Evolutionary conservation across 768 basidiomycete genomes (phyloP).

Genomic region (Boletellus emodensis): DNA sequence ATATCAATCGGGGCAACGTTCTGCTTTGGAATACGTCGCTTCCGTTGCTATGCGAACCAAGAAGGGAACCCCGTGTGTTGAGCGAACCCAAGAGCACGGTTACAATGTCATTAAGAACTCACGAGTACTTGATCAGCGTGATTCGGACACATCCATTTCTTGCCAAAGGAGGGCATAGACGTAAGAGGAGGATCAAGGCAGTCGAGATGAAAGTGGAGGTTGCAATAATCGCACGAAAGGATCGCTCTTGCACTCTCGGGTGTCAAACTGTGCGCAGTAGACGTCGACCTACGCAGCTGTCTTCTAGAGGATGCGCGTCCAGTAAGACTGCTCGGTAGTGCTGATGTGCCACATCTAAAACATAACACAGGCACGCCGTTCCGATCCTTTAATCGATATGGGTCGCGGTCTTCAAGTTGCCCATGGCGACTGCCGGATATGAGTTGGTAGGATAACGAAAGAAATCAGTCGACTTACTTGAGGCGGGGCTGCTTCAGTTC

Average conservation of each 20-base stretch:
- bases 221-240: slow-evolving; percentile 93
- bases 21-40: slow-evolving; percentile 75
- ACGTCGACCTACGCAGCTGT: slow-evolving; percentile 49
- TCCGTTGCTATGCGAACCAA: slow-evolving; percentile 54
- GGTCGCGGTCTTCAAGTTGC: slow-evolving; percentile 87
- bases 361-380: slow-evolving; percentile 84
- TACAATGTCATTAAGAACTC: slow-evolving; percentile 31
- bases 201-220: slow-evolving; percentile 94
- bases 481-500: slow-evolving; percentile 72
- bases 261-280: slow-evolving; percentile 33
- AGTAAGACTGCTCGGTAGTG: slow-evolving; percentile 53
- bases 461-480: slow-evolving; percentile 56
- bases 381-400: slow-evolving; percentile 79
- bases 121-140: slow-evolving; percentile 87
- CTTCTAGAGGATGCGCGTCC: slow-evolving; percentile 52
- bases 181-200: slow-evolving; percentile 90
- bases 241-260: slow-evolving; percentile 69
- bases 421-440: slow-evolving; percentile 64
- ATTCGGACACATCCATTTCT: slow-evolving; percentile 99
- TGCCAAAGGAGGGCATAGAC: slow-evolving; percentile 77
- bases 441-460: background rate
- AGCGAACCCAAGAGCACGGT: background rate
- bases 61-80: background rate
- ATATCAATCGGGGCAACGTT: slow-evolving; percentile 68
- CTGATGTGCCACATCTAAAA: slow-evolving; percentile 83